Evolutionary conservation across 2,329 filamentous ascomycete genomes (phyloP), one percentile per base, ranked within the genome.

Genomic region (Leptographium lundbergii): DNA sequence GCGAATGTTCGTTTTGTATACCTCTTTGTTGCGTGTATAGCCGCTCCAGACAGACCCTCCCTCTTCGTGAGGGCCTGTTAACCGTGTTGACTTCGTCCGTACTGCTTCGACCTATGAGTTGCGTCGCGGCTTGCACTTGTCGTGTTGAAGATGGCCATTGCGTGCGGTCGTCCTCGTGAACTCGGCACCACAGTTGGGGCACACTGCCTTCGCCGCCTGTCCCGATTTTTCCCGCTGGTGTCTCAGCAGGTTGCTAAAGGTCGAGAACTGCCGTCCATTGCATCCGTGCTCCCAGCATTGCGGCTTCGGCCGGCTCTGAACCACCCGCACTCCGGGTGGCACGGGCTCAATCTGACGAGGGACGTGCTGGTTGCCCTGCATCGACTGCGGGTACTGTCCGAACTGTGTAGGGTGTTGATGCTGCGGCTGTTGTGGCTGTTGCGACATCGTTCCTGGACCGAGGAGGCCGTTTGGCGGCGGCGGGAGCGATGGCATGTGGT

Each of bases 221-320:
- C 92, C 92, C 0, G 89, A 95, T 71, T 96, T 96, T 72, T 97
- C 92, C 51, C 92, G 83, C 72, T 96, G 91, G 70, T 97, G 92
- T 63, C 92, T 81, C 45, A 96, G 77, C 4, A 96, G 81, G 69
- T 96, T 96, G 80, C 91, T 96, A 70, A 96, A 96, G 4, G 92
- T 96, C 22, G 90, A 95, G 69, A 97, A 97, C 68, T 95, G 89
- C 34, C 91, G 85, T 24, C 92, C 92, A 67, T 96, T 96, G 77
- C 92, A 97, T 13, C 91, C 92, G 68, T 97, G 92, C 62, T 96
- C 92, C 89, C 89, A 97, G 72, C 92, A 96, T 70, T 95, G 90
- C 53, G 91, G 91, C 74, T 95, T 95, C n/a, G 90, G 90, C 64
- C 88, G 81, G 65, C 84, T 85, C 70, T 88, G 86, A 22, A 91